Evolutionary conservation across 176 grass and related monocot genomes (phyloP), one percentile per base, ranked within the genome.

Genomic region (Alloteropsis semialata): DNA sequence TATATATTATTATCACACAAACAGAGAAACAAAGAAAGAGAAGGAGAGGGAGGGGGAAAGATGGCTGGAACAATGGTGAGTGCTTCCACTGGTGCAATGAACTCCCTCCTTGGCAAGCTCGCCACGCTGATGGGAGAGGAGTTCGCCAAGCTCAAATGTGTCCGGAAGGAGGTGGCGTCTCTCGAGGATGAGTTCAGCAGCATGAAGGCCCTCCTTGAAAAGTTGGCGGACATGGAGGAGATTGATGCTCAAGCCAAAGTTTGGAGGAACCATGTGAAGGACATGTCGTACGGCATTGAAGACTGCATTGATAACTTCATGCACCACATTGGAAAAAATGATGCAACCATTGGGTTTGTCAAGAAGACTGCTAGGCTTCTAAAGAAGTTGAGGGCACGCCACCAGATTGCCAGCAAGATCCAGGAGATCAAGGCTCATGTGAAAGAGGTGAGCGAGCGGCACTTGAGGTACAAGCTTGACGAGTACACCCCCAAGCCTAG

Each of bases 281-380:
- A 69, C 10, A 81, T 81, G 78, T 69, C 49, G 0, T 81, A 69
- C 43, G 78, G 69, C 9, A 81, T 69, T 1, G 65, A 81, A 28
- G 65, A 81, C 10, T 56, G 65, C 11, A 41, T 69, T 2, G 78
- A 83, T 74, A 55, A 83, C 2, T 83, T 83, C 43, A 63, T 74
- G 21, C 56, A 51, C 5, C 56, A 63, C 21, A 5, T 46, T 5
- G 27, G 15, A 10, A 61, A 27, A 22, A 51, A 49, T 12, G 27
- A 51, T 39, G 34, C 17, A 38, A 27, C 1, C 24, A 4, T 2
- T 1, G 57, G 69, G n/a, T 64, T 65, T 34, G 44, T 29, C 1
- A 18, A 37, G 14, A 83, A 51, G 43, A 39, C 32, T 0, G 43
- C 17, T 15, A 12, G 10, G 25, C 32, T 73, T 15, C 69, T 74